These are phyloP conservation scores for Fusarium staphyleae DNA, from an alignment of 2,329 filamentous ascomycete genomes.

Conservation along the genomic window DNA sequence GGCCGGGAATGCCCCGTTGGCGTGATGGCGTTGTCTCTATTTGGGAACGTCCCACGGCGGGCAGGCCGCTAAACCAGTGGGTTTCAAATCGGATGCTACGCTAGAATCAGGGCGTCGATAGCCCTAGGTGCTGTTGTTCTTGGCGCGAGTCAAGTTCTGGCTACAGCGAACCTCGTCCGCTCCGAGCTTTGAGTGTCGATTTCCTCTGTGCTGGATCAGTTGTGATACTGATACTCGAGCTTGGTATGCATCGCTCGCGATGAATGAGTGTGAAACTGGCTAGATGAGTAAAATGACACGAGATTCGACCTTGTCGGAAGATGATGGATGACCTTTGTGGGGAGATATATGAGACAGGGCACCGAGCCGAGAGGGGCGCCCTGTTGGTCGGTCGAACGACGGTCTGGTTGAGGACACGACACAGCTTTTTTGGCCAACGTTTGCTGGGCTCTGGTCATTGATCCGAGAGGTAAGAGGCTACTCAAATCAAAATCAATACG, in stretches of 20 bases:
- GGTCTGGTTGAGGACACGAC: not conserved
- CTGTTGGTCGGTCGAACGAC: conserved; percentile 11
- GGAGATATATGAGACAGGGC: conserved; percentile 7
- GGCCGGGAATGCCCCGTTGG: not conserved
- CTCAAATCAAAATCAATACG: not conserved
- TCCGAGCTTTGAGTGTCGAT: not conserved
- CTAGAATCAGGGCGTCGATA: conserved; percentile 33
- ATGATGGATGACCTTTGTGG: conserved; percentile 6
- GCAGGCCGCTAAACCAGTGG: conserved; percentile 16
- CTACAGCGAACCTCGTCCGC: conserved; percentile 3
- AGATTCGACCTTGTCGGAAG: not conserved
- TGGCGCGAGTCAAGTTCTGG: not conserved
- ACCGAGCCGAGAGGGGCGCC: not conserved
- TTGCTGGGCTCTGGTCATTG: not conserved
- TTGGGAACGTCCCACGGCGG: conserved; percentile 2
- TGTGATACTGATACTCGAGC: not conserved
- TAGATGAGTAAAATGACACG: conserved; percentile 8
- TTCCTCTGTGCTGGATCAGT: conserved; percentile 2
- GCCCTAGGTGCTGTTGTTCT: conserved; percentile 10
- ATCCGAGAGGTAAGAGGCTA: not conserved
- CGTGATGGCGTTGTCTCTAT: not conserved
- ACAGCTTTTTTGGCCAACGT: not conserved
- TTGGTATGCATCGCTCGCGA: conserved; percentile 1
- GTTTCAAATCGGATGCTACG: conserved; percentile 20
- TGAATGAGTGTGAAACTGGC: conserved; percentile 1